phyloP scores from a whole-genome alignment of 2,329 filamentous ascomycete species.

The Fusarium nematophilum region DNA sequence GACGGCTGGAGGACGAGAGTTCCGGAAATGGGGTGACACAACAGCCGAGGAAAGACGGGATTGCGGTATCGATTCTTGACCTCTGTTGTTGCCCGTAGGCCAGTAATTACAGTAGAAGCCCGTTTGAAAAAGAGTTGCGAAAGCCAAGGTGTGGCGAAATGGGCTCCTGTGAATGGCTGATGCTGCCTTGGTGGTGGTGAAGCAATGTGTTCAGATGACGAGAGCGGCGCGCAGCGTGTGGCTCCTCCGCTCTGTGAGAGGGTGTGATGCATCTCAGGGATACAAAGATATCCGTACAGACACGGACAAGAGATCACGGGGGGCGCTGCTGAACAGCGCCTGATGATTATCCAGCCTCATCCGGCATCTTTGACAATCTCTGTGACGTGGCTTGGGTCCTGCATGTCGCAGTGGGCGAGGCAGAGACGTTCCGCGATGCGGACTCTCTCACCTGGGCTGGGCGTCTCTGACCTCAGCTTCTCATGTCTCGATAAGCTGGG shows the following conservation, averaged over 20 bases:
- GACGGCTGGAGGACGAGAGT: conserved; percentile 16
- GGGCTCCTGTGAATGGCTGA: conserved; percentile 25
- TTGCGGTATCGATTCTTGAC: conserved; percentile 2
- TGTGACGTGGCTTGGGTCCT: neutral
- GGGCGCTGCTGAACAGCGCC: neutral
- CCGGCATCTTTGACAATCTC: neutral
- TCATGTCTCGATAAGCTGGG: neutral
- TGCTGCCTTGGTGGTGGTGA: conserved; percentile 34
- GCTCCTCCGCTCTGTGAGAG: conserved; percentile 21
- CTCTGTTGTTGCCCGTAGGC: no score
- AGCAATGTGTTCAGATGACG: conserved; percentile 38
- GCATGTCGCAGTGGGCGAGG: neutral
- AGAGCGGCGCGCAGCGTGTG: conserved; percentile 39
- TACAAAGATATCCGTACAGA: conserved; percentile 17
- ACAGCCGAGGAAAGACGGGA: conserved; percentile 16
- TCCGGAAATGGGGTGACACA: conserved; percentile 32
- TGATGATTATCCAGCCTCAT: neutral
- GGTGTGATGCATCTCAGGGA: conserved; percentile 35
- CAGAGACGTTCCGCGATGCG: neutral
- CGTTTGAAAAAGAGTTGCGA: no score
- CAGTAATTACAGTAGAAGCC: no score
- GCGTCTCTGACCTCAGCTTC: neutral
- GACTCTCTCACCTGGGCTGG: neutral
- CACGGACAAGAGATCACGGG: conserved; percentile 10
- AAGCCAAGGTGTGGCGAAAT: conserved; percentile 23